A percentile compares a stretch with the other conserved stretches of the same genome.
phyloP scores from a whole-genome alignment of 2,329 filamentous ascomycete species.

The Talaromyces sp. region DNA sequence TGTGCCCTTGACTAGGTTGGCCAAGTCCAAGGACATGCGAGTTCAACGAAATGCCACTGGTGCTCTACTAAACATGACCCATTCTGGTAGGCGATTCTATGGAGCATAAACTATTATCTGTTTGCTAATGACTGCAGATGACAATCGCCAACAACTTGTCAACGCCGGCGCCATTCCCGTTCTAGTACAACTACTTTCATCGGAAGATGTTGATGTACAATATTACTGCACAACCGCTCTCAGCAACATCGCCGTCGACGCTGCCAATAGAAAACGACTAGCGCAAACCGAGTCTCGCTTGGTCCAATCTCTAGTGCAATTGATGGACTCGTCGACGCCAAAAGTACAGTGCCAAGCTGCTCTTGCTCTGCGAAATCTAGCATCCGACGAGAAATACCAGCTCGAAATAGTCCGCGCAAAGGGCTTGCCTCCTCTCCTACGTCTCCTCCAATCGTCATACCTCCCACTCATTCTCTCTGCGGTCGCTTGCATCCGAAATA shows the following conservation, averaged over 20 bases:
- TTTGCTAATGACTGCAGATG: slow-evolving; percentile 59
- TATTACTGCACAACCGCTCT: slow-evolving; percentile 99
- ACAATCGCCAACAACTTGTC: slow-evolving; percentile 95
- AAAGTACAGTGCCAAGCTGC: slow-evolving; percentile 98
- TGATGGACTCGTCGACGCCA: slow-evolving; percentile 96
- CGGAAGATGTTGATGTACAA: slow-evolving; percentile 92
- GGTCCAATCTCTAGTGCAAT: slow-evolving; percentile 86
- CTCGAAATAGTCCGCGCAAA: slow-evolving; percentile 91
- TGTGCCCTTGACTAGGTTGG: slow-evolving; percentile 82
- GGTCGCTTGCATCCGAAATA: slow-evolving; percentile 97
- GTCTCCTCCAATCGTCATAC: slow-evolving; percentile 90
- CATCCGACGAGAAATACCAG: slow-evolving; percentile 98
- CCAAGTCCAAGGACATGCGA: slow-evolving; percentile 97
- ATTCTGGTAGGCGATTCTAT: slow-evolving; percentile 67
- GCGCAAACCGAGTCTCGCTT: slow-evolving; percentile 87
- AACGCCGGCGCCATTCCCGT: slow-evolving; percentile 98
- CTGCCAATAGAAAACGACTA: slow-evolving; percentile 83
- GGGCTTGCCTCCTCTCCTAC: slow-evolving; percentile 78
- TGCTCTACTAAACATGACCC: slow-evolving; percentile 96
- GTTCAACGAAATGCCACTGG: slow-evolving; percentile 97
- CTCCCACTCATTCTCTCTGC: slow-evolving; percentile 93
- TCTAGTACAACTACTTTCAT: slow-evolving; percentile 88
- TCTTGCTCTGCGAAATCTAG: slow-evolving; percentile 86
- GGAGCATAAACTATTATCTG: not conserved
- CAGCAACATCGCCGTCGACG: slow-evolving; percentile 96